Evolutionary conservation across 805 yeast genomes (phyloP).

Genomic region (Candida maltosa): DNA sequence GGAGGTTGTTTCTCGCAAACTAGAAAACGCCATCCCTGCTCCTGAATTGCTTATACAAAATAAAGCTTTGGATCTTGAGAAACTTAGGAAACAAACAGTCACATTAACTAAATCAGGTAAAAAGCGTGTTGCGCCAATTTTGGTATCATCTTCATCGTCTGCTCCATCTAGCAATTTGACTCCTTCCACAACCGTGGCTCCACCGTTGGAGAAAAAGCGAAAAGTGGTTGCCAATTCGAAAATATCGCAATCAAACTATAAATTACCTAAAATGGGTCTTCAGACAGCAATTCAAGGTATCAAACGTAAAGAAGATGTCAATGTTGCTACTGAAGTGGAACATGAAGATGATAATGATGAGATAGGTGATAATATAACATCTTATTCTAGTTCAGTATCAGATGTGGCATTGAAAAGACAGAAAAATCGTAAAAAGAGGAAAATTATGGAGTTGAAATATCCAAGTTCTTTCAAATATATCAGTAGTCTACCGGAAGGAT

Average conservation of each 20-base stretch:
- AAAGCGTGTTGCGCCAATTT: slow-evolving; percentile 69
- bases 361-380: slow-evolving; percentile 38
- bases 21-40: too few relatives aligned
- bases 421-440: slow-evolving; percentile 26
- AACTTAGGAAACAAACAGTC: slow-evolving; percentile 35
- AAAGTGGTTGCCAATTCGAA: slow-evolving; percentile 15
- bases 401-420: slow-evolving; percentile 30
- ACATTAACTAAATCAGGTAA: slow-evolving; percentile 73
- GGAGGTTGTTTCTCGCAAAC: neutral
- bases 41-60: neutral
- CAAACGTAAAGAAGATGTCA: slow-evolving; percentile 17
- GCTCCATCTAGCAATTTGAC: neutral
- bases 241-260: slow-evolving; percentile 44
- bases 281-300: slow-evolving; percentile 63
- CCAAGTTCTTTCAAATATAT: slow-evolving; percentile 34
- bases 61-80: slow-evolving; percentile 4
- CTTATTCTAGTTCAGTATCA: slow-evolving; percentile 16
- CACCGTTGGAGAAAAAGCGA: slow-evolving; percentile 6
- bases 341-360: slow-evolving; percentile 17
- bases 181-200: neutral
- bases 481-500: slow-evolving; percentile 30
- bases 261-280: slow-evolving; percentile 61
- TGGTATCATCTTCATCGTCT: slow-evolving; percentile 45
- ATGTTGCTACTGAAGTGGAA: neutral
- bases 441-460: slow-evolving; percentile 28